These are phyloP conservation scores for Tetrahymena borealis DNA, from an alignment of 73 alveolate species.

Conservation along the genomic window DNA sequence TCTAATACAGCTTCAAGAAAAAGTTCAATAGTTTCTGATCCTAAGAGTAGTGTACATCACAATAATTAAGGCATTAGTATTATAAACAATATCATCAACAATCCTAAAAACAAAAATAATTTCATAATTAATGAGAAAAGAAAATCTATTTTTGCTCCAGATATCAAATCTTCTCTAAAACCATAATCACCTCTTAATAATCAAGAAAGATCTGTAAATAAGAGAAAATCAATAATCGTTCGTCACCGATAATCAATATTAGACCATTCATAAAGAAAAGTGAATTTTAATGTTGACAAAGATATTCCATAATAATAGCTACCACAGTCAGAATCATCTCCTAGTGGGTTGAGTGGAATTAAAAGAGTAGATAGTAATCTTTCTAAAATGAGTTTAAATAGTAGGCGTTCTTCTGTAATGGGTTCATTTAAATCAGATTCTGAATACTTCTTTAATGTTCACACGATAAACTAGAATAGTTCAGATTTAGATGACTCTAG, in stretches of 20 bases:
- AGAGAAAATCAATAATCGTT: not conserved
- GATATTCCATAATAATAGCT: too few relatives aligned
- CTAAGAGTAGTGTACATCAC: too few relatives aligned
- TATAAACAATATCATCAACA: not conserved
- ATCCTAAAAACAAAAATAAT: not conserved
- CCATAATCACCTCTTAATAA: too few relatives aligned
- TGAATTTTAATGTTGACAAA: not conserved
- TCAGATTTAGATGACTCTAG: not conserved
- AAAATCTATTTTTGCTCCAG: not conserved
- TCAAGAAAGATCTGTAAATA: too few relatives aligned
- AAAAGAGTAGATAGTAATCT: not conserved
- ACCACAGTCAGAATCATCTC: not conserved
- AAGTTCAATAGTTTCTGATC: not conserved
- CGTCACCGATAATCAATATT: not conserved
- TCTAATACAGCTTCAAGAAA: not conserved
- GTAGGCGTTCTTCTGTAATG: not conserved
- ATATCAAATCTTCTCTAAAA: too few relatives aligned
- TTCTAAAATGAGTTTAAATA: not conserved
- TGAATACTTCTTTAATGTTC: not conserved
- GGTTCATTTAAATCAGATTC: not conserved
- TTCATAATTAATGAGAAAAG: not conserved
- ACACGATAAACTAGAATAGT: not conserved
- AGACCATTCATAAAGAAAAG: not conserved
- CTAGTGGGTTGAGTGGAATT: not conserved
- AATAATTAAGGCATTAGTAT: not conserved